Base-by-base conservation (phyloP, 352 stramenopile species). In the Globisporangium spiculum region DNA sequence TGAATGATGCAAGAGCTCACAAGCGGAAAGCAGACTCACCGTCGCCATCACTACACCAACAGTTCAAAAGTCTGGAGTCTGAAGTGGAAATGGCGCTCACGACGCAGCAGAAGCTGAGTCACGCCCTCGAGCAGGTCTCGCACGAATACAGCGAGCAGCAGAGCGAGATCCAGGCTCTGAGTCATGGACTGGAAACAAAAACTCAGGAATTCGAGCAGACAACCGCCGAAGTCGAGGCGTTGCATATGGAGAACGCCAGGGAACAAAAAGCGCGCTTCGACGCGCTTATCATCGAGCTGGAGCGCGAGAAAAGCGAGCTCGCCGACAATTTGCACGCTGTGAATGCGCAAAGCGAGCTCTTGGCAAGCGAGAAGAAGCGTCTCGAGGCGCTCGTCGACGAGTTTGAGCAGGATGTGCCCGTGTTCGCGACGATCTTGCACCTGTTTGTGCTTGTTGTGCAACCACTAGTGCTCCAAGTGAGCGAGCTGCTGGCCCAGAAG, bases 401-500 rank as follows among this genome's bases (percentile, higher is more conserved):
- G 0, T 70, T 87, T 7, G 80, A 92, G 50, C 32, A 71, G 14
- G 81, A 91, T 56, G 46, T 80, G 2, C 81, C 79, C 4, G 70
- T 88, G 34, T 71, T 89, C 9, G 67, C 72, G 41, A 70, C 81
- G 12, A 65, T 92, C 27, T 41, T 79, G 52, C 79, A 85, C 38
- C 66, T 92, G 18, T 90, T 92, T n/a, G 72, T 79, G n/a, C 67
- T 89, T 5, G 74, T 88, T 3, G 75, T 86, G 18, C 81, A 77
- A 16, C 75, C 84, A 16, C 65, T 92, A 12, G 73, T 92, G 41
- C 76, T 90, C 6, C 84, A 92, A 69, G 83, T 91, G 8, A 88
- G 78, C 60, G 84, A 91, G 26, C 69, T 92, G 30, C 73, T 84
- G 18, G 60, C 55, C 16, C 84, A 92, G 62, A 91, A 90, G 67